Conservation (phyloP, 306 rosid genomes). For the Fragaria ananassa region DNA sequence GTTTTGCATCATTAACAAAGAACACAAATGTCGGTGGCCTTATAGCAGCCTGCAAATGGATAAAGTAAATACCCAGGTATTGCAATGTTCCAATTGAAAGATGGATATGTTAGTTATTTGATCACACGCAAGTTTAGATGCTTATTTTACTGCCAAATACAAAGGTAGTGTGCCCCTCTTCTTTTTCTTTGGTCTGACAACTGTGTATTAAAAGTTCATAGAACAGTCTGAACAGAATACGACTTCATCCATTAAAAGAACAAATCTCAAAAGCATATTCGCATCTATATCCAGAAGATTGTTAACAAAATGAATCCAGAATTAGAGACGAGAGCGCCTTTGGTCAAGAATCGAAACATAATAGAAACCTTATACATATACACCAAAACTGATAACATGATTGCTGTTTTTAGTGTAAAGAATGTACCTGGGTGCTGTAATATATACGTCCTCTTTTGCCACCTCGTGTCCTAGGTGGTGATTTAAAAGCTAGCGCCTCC, state of each 20-base stretch:
- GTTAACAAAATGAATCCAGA: background rate
- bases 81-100: background rate
- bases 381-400: background rate
- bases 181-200: background rate
- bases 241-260: background rate
- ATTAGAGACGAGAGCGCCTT: slow-evolving; percentile 3
- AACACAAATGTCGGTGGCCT: slow-evolving; percentile 95
- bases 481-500: slow-evolving; percentile 87
- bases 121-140: background rate
- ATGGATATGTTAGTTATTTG: background rate
- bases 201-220: background rate
- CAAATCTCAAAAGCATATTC: background rate
- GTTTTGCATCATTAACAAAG: slow-evolving; percentile 91
- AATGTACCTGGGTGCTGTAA: slow-evolving; percentile 83
- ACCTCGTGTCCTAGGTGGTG: slow-evolving; percentile 92
- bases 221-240: background rate
- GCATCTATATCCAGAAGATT: slow-evolving; percentile 2
- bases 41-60: slow-evolving; percentile 80
- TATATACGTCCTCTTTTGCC: slow-evolving; percentile 92
- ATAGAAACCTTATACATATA: background rate
- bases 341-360: background rate
- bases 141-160: background rate
- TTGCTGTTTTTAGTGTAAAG: background rate
- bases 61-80: slow-evolving; percentile 8
- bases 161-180: background rate